Evolutionary conservation across 2,329 filamentous ascomycete genomes (phyloP).

Genomic region (Pseudogymnoascus sp.): DNA sequence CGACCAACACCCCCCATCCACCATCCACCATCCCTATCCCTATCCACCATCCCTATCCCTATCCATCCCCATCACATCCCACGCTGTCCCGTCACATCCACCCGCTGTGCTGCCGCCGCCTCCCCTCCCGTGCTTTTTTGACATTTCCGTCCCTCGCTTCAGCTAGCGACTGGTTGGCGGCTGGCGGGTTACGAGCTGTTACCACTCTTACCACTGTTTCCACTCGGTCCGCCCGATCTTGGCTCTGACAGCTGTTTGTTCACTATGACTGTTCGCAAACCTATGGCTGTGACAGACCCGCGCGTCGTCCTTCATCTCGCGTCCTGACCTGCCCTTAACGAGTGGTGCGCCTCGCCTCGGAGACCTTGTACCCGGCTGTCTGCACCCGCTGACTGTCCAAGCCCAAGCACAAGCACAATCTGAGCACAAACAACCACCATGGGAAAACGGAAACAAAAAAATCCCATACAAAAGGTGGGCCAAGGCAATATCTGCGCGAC

Average conservation of each 20-base stretch:
- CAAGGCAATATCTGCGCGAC: not conserved
- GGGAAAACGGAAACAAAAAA: not conserved
- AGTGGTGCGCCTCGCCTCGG: not conserved
- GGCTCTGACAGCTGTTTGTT: not conserved
- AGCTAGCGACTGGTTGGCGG: not conserved
- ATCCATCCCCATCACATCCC: not conserved
- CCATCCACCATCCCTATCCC: too few relatives aligned
- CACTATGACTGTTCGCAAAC: not conserved
- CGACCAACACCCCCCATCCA: not conserved
- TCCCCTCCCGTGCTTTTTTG: not conserved
- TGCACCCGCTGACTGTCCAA: not conserved
- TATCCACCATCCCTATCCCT: too few relatives aligned
- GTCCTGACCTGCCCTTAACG: not conserved
- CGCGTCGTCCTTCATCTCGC: not conserved
- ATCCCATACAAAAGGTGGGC: not conserved
- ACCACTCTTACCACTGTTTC: not conserved
- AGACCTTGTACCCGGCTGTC: not conserved
- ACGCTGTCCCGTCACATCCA: not conserved
- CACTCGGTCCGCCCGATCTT: not conserved
- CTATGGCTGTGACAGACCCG: not conserved
- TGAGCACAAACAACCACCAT: not conserved
- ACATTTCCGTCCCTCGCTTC: not conserved
- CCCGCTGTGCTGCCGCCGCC: not conserved
- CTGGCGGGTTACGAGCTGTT: not conserved
- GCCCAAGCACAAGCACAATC: not conserved